These are phyloP conservation scores for Schwanniomyces sp. DNA, from an alignment of 805 yeast species.

Conservation along the genomic window DNA sequence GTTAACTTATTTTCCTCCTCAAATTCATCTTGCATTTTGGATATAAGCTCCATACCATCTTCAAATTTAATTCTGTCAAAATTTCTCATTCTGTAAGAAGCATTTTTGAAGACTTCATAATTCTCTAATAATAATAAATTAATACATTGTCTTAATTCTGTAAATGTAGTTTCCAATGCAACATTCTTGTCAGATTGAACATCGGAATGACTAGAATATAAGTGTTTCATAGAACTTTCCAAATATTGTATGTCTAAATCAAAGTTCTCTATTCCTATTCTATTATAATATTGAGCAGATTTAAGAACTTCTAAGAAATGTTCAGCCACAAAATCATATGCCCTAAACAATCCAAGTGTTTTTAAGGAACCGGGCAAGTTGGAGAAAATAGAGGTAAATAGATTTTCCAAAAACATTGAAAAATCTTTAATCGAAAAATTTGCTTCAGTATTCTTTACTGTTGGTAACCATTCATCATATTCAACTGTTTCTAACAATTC, in stretches of 20 bases:
- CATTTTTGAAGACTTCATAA: constrained; percentile 60
- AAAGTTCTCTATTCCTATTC: constrained; percentile 67
- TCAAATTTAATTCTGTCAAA: constrained; percentile 76
- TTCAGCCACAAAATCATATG: constrained; percentile 80
- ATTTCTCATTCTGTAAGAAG: constrained; percentile 44
- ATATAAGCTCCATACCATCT: constrained; percentile 60
- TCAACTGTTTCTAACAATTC: constrained; percentile 83
- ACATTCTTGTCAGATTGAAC: constrained; percentile 25
- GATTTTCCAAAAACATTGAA: constrained; percentile 79
- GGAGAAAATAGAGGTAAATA: constrained; percentile 81
- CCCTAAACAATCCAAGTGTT: constrained; percentile 78
- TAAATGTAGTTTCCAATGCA: constrained; percentile 69
- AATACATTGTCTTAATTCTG: constrained; percentile 78
- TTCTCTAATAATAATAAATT: constrained; percentile 66
- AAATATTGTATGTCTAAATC: constrained; percentile 77
- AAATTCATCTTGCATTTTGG: constrained; percentile 43
- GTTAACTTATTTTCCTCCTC: constrained; percentile 13
- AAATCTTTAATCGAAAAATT: constrained; percentile 76
- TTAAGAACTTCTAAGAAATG: constrained; percentile 63
- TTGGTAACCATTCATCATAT: constrained; percentile 74
- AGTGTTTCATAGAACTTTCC: constrained; percentile 51
- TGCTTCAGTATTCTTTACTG: constrained; percentile 54
- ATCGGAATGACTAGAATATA: constrained; percentile 24
- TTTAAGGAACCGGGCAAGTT: constrained; percentile 77
- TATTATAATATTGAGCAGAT: constrained; percentile 54